These are phyloP conservation scores for Zymoseptoria ardabiliae DNA, from an alignment of 2,329 filamentous ascomycete species.

Conservation along the genomic window DNA sequence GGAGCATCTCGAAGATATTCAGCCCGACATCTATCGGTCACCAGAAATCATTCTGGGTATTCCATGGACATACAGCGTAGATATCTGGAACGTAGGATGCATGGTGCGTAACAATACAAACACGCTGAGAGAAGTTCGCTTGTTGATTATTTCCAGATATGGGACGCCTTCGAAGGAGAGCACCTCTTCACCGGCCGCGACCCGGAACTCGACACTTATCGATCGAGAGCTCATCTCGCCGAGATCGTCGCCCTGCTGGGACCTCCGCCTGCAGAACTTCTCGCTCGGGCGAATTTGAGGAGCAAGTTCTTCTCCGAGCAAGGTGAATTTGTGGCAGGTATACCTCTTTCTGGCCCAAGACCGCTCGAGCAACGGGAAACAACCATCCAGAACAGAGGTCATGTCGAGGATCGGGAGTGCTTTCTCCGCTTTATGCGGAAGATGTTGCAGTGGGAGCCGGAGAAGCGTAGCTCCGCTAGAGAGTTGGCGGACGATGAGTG, in stretches of 20 bases:
- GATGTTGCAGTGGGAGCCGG: conserved; percentile 33
- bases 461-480: conserved; percentile 8
- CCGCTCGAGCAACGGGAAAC: conserved; percentile 1
- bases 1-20: conserved; percentile 23
- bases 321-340: background rate
- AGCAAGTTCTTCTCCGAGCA: conserved; percentile 1
- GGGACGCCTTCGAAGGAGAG: conserved; percentile 32
- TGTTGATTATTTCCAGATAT: conserved; percentile 22
- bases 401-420: conserved; percentile 19
- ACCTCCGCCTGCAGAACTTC: conserved; percentile 13
- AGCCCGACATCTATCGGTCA: conserved; percentile 31
- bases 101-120: background rate
- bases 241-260: conserved; percentile 21
- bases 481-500: conserved; percentile 4
- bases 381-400: conserved; percentile 6
- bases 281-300: conserved; percentile 1
- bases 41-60: conserved; percentile 32
- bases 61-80: conserved; percentile 29
- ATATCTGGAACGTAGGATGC: conserved; percentile 33
- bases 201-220: conserved; percentile 20
- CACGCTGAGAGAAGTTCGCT: background rate
- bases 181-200: conserved; percentile 27
- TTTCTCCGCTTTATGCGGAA: conserved; percentile 31
- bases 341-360: background rate
- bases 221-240: conserved; percentile 20